Evolutionary conservation across 495 filamentous ascomycete species (phyloP).

Genomic region (Delitschia confertaspora): DNA sequence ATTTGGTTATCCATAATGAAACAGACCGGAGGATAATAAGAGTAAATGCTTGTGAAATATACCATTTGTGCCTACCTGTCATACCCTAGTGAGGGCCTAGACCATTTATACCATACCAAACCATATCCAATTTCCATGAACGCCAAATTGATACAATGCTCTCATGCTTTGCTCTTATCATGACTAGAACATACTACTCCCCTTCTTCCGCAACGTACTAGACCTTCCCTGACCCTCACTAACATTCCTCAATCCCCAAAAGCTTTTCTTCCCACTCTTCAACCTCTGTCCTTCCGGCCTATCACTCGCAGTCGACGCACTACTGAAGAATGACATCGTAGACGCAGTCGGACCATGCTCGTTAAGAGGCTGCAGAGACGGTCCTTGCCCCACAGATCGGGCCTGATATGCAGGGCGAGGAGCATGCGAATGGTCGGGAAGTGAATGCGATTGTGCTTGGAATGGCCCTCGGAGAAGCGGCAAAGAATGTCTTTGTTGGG

Average conservation of each 20-base stretch:
- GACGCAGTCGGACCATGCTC: conserved; percentile 7
- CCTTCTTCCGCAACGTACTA: conserved; percentile 24
- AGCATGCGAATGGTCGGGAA: conserved; percentile 3
- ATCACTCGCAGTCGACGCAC: conserved; percentile 6
- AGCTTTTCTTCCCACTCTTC: conserved; percentile 33
- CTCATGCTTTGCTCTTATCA: not conserved
- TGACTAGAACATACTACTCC: conserved; percentile 30
- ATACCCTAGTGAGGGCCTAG: no score
- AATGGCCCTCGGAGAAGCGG: conserved; percentile 14
- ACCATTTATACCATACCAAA: no score
- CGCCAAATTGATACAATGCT: not conserved
- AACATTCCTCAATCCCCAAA: conserved; percentile 33
- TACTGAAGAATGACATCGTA: conserved; percentile 23
- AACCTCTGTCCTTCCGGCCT: conserved; percentile 8
- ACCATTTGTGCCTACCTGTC: no score
- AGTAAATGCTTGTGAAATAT: no score
- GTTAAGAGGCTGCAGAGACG: conserved; percentile 20
- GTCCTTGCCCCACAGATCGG: conserved; percentile 7
- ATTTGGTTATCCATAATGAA: no score
- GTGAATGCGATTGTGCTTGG: conserved; percentile 1
- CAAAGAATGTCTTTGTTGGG: conserved; percentile 19
- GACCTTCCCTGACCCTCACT: conserved; percentile 10
- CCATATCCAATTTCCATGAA: not conserved
- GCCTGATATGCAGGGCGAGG: conserved; percentile 4
- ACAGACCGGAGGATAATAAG: no score